A percentile compares a stretch with the other conserved stretches of the same genome.
These are phyloP conservation scores for Colletotrichum tropicale DNA, from an alignment of 2,329 filamentous ascomycete genomes.

Conservation along the genomic window DNA sequence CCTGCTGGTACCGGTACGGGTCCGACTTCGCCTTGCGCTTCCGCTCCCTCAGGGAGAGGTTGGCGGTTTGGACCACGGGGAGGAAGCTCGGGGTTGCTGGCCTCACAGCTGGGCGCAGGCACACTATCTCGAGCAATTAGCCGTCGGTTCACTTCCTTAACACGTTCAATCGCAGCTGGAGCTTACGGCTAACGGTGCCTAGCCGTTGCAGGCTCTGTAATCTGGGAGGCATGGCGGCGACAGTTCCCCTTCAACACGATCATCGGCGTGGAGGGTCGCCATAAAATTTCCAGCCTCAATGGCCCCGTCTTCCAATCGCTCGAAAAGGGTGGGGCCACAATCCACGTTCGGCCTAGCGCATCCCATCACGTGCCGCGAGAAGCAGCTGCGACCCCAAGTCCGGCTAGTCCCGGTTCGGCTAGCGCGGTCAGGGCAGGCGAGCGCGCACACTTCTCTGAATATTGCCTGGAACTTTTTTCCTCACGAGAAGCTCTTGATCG, in stretches of 20 bases:
- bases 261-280: conserved; percentile 12
- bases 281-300: conserved; percentile 19
- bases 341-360: conserved; percentile 25
- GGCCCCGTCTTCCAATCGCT: neutral
- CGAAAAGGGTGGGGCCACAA: neutral
- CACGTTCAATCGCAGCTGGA: neutral
- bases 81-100: conserved; percentile 54
- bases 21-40: conserved; percentile 74
- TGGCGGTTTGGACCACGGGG: conserved; percentile 68
- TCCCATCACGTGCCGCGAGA: conserved; percentile 31
- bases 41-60: conserved; percentile 65
- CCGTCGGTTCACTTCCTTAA: conserved; percentile 14
- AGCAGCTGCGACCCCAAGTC: neutral
- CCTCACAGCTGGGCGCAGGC: conserved; percentile 58
- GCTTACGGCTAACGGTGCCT: conserved; percentile 64
- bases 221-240: conserved; percentile 68
- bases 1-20: conserved; percentile 82
- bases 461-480: neutral
- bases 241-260: conserved; percentile 22
- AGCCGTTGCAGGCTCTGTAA: conserved; percentile 65
- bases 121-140: conserved; percentile 50
- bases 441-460: neutral
- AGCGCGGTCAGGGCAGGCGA: conserved; percentile 5
- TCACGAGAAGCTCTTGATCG: conserved; percentile 7
- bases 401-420: neutral